Evolutionary conservation across 345 rosid species (phyloP).

Genomic region (Eucalyptus grandis): DNA sequence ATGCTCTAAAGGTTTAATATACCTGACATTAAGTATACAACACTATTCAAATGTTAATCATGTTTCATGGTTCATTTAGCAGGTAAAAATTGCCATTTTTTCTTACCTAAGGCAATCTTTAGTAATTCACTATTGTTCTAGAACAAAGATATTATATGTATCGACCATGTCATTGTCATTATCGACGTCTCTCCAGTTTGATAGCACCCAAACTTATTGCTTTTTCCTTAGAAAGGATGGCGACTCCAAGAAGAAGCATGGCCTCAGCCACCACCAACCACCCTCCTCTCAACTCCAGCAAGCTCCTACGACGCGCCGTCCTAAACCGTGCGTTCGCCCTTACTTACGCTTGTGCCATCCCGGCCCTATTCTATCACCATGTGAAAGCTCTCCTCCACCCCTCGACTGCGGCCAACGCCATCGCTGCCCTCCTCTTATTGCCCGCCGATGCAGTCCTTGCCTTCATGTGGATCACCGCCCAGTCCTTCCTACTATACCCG

Average conservation of each 20-base stretch:
- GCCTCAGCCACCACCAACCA: not conserved
- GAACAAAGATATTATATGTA: not conserved
- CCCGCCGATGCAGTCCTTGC: constrained; percentile 58
- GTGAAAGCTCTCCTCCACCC: constrained; percentile 16
- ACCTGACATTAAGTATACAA: too few species aligned
- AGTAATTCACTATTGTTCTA: not conserved
- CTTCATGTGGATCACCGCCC: constrained; percentile 42
- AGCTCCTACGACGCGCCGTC: constrained; percentile 16
- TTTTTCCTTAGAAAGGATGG: not conserved
- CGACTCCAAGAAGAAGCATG: not conserved
- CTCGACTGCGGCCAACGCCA: not conserved
- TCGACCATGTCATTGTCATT: not conserved
- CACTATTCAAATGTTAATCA: too few species aligned
- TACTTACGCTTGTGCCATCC: constrained; percentile 33
- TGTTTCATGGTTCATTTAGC: not conserved
- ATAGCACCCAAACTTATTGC: not conserved
- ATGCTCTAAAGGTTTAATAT: too few species aligned
- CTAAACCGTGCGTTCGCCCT: constrained; percentile 37
- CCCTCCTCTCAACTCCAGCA: constrained; percentile 21
- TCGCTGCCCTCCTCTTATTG: constrained; percentile 6
- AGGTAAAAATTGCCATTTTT: not conserved
- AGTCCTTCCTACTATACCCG: constrained; percentile 28
- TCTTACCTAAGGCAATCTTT: not conserved
- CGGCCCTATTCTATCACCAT: constrained; percentile 42
- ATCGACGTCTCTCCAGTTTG: not conserved